Evolutionary conservation across 192 early-diverging fungal genomes (phyloP).

Genomic region (Coemansia sp.): DNA sequence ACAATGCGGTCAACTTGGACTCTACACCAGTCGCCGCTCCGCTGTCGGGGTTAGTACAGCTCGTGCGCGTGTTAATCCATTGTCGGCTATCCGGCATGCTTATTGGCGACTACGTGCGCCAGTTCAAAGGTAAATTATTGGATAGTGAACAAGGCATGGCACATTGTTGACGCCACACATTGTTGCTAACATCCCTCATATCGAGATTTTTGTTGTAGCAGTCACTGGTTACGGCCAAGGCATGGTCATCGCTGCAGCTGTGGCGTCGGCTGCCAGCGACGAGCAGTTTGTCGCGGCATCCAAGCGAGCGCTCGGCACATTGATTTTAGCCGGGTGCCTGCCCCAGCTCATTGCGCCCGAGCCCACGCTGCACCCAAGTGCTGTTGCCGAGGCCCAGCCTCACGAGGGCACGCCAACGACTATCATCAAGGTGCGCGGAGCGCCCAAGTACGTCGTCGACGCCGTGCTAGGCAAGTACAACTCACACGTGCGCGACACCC

Average conservation of each 20-base stretch:
- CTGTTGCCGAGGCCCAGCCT: conserved; percentile 74
- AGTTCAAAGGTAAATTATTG: conserved; percentile 18
- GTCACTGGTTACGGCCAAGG: conserved; percentile 92
- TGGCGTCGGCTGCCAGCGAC: conserved; percentile 72
- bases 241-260: conserved; percentile 83
- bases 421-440: conserved; percentile 77
- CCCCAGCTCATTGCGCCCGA: conserved; percentile 74
- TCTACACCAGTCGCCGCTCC: conserved; percentile 77
- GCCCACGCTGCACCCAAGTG: conserved; percentile 74
- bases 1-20: conserved; percentile 65
- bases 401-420: conserved; percentile 85
- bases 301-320: conserved; percentile 75
- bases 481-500: conserved; percentile 63
- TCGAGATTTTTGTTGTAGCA: no score
- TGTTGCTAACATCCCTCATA: no score
- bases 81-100: conserved; percentile 62
- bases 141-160: no score
- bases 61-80: conserved; percentile 80
- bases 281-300: conserved; percentile 76
- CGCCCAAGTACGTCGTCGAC: conserved; percentile 73
- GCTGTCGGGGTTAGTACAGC: conserved; percentile 85
- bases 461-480: conserved; percentile 80
- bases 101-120: conserved; percentile 57
- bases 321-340: conserved; percentile 85
- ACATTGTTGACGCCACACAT: no score